phyloP scores from a whole-genome alignment of 106 monocot species.

The Platanthera zijinensis region DNA sequence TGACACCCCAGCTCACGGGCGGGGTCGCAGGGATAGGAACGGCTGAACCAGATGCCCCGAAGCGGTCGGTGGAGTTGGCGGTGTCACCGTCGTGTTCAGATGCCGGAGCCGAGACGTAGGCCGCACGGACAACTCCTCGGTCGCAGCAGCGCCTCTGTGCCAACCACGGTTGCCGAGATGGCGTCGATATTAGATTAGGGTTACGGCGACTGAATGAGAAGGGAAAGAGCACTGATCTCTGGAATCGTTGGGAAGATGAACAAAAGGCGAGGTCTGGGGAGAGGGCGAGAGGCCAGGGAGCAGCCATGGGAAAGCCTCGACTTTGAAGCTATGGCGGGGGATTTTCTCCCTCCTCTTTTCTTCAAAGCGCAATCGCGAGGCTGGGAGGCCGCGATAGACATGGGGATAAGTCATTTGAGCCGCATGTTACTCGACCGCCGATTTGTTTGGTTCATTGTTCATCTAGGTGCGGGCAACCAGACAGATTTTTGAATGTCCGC shows the following conservation, averaged over 20 bases:
- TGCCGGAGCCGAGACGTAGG: conserved; percentile 91
- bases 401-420: neutral
- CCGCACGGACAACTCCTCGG: conserved; percentile 13
- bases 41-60: neutral
- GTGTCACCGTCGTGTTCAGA: conserved; percentile 39
- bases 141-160: neutral
- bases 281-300: neutral
- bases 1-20: conserved; percentile 50
- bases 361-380: neutral
- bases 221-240: neutral
- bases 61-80: conserved; percentile 9
- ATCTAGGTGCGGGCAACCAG: too few species aligned
- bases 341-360: neutral
- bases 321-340: neutral
- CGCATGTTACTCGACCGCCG: neutral
- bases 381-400: neutral
- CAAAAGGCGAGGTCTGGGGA: neutral
- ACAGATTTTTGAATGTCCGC: too few species aligned
- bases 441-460: too few species aligned
- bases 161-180: neutral
- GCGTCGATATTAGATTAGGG: neutral
- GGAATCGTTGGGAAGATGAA: conserved; percentile 1
- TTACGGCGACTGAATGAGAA: conserved; percentile 1
- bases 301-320: neutral
- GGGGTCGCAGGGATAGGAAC: conserved; percentile 2